A percentile compares a stretch with the other conserved stretches of the same genome.
These are phyloP conservation scores for Hyaloscypha variabilis DNA, from an alignment of 495 filamentous ascomycete genomes.

Conservation along the genomic window DNA sequence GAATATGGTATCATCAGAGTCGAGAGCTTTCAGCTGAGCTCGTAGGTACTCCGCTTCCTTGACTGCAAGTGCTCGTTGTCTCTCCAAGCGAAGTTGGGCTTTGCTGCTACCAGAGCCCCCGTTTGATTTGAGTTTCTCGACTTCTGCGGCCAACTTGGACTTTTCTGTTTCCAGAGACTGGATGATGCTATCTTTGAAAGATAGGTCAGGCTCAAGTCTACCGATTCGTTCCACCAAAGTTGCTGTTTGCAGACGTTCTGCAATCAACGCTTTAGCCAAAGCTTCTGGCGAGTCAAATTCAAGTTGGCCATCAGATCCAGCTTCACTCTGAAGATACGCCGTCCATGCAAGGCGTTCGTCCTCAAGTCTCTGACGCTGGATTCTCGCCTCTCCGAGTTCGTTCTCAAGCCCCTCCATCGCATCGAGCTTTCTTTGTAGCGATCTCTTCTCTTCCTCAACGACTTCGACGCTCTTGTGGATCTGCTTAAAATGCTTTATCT, in stretches of 20 bases:
- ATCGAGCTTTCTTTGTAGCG: conserved; percentile 75
- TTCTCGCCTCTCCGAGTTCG: conserved; percentile 74
- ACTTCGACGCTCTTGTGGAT: conserved; percentile 83
- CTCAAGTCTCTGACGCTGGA: conserved; percentile 84
- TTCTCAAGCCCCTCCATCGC: conserved; percentile 72
- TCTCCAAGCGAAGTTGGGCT: conserved; percentile 69
- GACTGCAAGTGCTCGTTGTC: conserved; percentile 79
- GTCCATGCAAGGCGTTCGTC: conserved; percentile 88
- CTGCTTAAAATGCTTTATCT: conserved; percentile 79
- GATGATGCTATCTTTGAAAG: conserved; percentile 79
- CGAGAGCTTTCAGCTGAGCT: conserved; percentile 88
- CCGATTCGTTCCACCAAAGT: conserved; percentile 78
- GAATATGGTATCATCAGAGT: conserved; percentile 85
- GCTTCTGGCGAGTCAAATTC: conserved; percentile 88
- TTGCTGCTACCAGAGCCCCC: conserved; percentile 51
- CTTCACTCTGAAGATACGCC: conserved; percentile 76
- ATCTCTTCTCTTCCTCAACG: conserved; percentile 94
- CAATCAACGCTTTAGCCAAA: conserved; percentile 81
- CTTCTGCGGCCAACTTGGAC: conserved; percentile 57
- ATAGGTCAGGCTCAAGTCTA: conserved; percentile 73
- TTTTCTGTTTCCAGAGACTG: conserved; percentile 71
- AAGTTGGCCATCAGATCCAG: conserved; percentile 51
- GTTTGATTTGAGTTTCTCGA: conserved; percentile 67
- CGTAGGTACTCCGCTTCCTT: conserved; percentile 95
- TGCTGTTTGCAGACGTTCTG: conserved; percentile 77